Percentiles rank a stretch among this genome's conserved stretches.
Conservation (phyloP, 2,329 filamentous ascomycete species). For the Alternaria hordeiaustralica region DNA sequence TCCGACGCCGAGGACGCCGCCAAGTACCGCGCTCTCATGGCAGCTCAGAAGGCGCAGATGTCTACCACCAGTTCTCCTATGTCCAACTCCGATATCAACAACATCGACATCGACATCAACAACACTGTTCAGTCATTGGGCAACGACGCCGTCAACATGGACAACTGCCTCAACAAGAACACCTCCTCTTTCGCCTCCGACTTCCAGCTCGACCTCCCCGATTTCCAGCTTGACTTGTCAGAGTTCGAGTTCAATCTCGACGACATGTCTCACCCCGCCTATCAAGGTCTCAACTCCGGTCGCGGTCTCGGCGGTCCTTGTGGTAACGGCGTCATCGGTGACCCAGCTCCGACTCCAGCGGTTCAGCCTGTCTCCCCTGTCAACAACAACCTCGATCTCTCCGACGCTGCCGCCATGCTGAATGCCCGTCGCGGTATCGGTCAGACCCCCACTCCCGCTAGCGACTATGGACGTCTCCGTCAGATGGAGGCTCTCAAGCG, state of each 20-base stretch:
- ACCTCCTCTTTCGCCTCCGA: neutral
- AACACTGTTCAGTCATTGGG: neutral
- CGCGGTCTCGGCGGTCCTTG: neutral
- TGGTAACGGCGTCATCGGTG: neutral
- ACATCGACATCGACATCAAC: neutral
- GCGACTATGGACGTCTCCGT: constrained; percentile 12
- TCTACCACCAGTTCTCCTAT: neutral
- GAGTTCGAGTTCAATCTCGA: neutral
- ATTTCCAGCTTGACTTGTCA: neutral
- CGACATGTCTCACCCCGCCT: neutral
- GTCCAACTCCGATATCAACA: neutral
- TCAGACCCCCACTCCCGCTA: neutral
- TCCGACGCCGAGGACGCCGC: neutral
- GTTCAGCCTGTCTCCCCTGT: neutral
- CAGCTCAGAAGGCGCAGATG: neutral
- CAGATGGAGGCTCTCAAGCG: constrained; percentile 29
- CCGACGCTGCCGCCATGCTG: neutral
- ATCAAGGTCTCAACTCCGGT: neutral
- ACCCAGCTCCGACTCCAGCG: neutral
- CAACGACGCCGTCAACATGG: neutral
- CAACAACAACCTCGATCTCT: neutral
- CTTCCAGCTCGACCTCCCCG: neutral
- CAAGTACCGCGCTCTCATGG: neutral
- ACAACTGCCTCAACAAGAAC: neutral
- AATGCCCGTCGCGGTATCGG: neutral